Conservation (phyloP, 495 filamentous ascomycete genomes). For the Penicillium coprophilum region DNA sequence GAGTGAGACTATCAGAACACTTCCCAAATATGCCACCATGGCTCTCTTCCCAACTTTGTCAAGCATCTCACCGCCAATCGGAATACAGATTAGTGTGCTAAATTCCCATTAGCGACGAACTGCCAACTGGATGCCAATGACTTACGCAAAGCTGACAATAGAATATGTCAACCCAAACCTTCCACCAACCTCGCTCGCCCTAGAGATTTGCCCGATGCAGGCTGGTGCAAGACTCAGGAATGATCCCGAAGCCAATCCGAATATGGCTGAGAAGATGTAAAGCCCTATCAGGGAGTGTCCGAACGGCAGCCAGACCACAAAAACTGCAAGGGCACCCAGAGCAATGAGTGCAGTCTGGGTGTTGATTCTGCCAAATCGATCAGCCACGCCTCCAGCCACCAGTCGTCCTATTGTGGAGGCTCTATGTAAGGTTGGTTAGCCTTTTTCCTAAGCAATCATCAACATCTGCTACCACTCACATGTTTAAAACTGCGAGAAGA, state of each 20-base stretch:
- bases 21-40: slow-evolving; percentile 40
- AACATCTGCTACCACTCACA: slow-evolving; percentile 20
- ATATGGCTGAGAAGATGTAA: slow-evolving; percentile 58
- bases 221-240: slow-evolving; percentile 64
- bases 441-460: background rate
- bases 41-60: slow-evolving; percentile 37
- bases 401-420: slow-evolving; percentile 60
- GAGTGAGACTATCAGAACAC: slow-evolving; percentile 39
- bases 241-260: slow-evolving; percentile 61
- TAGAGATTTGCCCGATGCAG: slow-evolving; percentile 61
- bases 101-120: background rate
- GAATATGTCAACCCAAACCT: slow-evolving; percentile 67
- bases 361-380: slow-evolving; percentile 72
- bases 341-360: slow-evolving; percentile 39
- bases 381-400: slow-evolving; percentile 65
- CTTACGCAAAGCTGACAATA: slow-evolving; percentile 60
- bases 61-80: slow-evolving; percentile 44
- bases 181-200: slow-evolving; percentile 61
- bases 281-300: slow-evolving; percentile 49
- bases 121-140: background rate
- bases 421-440: slow-evolving; percentile 14
- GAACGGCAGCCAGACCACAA: slow-evolving; percentile 59
- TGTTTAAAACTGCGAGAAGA: slow-evolving; percentile 35
- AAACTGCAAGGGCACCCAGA: slow-evolving; percentile 49
- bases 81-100: slow-evolving; percentile 42